Conservation (phyloP, 1,284 basidiomycete genomes). For the Taiwanofungus camphoratus region DNA sequence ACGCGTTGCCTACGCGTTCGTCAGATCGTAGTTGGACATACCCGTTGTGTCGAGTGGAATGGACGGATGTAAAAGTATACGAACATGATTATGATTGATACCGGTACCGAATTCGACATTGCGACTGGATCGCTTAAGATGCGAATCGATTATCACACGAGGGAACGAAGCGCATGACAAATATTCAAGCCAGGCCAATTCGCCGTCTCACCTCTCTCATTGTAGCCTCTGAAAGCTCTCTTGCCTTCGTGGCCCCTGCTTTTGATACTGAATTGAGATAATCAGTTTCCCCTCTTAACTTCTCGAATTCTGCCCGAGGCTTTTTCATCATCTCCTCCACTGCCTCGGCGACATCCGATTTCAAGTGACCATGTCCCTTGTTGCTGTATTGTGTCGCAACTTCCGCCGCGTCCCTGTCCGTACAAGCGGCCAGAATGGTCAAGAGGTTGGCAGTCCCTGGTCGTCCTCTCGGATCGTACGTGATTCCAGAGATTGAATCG, state of each 20-base stretch:
- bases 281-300: slow-evolving; percentile 52
- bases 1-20: no score
- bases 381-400: slow-evolving; percentile 48
- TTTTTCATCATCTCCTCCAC: slow-evolving; percentile 64
- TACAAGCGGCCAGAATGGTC: slow-evolving; percentile 69
- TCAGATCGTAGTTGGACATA: no score
- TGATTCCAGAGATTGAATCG: slow-evolving; percentile 69
- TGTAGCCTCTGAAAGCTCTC: slow-evolving; percentile 52
- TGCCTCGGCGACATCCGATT: slow-evolving; percentile 68
- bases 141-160: background rate
- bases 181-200: slow-evolving; percentile 57
- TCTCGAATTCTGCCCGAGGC: slow-evolving; percentile 68
- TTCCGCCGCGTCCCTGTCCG: slow-evolving; percentile 40
- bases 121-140: no score
- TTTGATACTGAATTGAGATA: slow-evolving; percentile 63
- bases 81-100: background rate
- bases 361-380: slow-evolving; percentile 65
- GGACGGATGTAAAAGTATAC: background rate
- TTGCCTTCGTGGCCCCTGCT: slow-evolving; percentile 63
- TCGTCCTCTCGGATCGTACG: slow-evolving; percentile 71
- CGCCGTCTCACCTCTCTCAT: slow-evolving; percentile 63
- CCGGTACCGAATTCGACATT: no score
- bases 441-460: slow-evolving; percentile 86
- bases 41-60: background rate
- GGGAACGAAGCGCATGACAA: no score